A percentile compares a stretch with the other conserved stretches of the same genome.
phyloP scores from a whole-genome alignment of 305 asterid species.

The Striga hermonthica region DNA sequence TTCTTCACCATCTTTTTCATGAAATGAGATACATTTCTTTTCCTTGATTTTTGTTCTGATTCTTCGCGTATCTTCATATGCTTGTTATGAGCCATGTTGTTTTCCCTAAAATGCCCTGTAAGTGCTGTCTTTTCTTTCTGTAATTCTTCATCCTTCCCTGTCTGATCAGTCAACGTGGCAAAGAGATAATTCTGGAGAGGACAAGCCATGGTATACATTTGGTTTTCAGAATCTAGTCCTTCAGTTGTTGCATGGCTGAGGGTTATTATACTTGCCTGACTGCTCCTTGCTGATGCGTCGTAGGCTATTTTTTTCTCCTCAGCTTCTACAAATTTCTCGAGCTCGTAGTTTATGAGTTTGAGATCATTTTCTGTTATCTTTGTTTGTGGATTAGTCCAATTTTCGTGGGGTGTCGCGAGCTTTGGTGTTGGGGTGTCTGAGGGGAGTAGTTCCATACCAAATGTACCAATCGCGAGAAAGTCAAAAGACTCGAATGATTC shows the following conservation, averaged over 20 bases:
- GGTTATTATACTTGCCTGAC: constrained; percentile 59
- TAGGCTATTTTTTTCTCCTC: constrained; percentile 52
- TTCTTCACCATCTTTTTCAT: constrained; percentile 66
- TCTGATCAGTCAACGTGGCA: constrained; percentile 48
- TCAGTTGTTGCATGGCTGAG: constrained; percentile 46
- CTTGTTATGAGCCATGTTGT: constrained; percentile 31
- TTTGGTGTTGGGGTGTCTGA: constrained; percentile 74
- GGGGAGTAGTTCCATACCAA: constrained; percentile 51
- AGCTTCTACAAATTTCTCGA: constrained; percentile 68
- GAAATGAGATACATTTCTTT: constrained; percentile 37
- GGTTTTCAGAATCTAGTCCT: constrained; percentile 45
- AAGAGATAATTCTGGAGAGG: constrained; percentile 73
- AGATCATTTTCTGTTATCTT: constrained; percentile 61
- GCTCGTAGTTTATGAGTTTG: constrained; percentile 56
- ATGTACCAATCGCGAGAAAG: constrained; percentile 84
- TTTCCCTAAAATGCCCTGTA: constrained; percentile 52
- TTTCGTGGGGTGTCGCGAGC: constrained; percentile 41
- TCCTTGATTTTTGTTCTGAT: constrained; percentile 38
- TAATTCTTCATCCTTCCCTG: constrained; percentile 33
- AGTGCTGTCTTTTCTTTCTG: constrained; percentile 53
- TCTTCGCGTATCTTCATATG: constrained; percentile 34
- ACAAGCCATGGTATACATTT: constrained; percentile 36
- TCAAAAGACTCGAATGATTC: constrained; percentile 51
- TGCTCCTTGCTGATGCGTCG: constrained; percentile 55
- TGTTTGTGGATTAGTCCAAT: constrained; percentile 35